Percentiles rank a stretch among this genome's conserved stretches.
Evolutionary conservation across 192 early-diverging fungal genomes (phyloP).

Genomic region (Tieghemiomyces parasiticus): DNA sequence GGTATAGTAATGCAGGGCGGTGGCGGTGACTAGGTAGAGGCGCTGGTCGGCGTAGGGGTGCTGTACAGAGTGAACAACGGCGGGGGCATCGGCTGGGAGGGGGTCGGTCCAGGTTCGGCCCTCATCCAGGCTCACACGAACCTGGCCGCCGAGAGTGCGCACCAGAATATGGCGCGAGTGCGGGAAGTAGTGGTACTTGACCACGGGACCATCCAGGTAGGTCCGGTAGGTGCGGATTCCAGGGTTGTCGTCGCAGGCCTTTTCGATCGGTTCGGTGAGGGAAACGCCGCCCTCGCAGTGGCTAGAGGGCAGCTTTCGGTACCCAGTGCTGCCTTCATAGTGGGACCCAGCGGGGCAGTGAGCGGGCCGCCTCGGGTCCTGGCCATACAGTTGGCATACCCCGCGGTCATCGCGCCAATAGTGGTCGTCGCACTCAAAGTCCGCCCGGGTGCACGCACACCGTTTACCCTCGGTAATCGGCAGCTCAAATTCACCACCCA

Average conservation of each 20-base stretch:
- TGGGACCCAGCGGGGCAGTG: constrained; percentile 45
- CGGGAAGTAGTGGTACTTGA: constrained; percentile 49
- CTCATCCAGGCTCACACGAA: constrained; percentile 45
- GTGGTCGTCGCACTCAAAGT: constrained; percentile 81
- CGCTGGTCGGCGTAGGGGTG: constrained; percentile 42
- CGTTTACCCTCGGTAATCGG: constrained; percentile 27
- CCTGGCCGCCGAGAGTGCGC: constrained; percentile 31
- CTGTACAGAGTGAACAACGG: constrained; percentile 36
- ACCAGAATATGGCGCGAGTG: constrained; percentile 35
- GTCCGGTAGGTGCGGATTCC: constrained; percentile 19
- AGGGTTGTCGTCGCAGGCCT: constrained; percentile 45
- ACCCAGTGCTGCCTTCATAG: constrained; percentile 67
- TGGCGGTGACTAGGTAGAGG: constrained; percentile 43
- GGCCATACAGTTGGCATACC: constrained; percentile 46
- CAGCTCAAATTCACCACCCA: constrained; percentile 46
- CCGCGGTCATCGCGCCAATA: constrained; percentile 61
- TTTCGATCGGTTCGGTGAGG: constrained; percentile 38
- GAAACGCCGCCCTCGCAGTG: constrained; percentile 64
- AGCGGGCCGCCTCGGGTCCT: constrained; percentile 59
- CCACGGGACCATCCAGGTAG: constrained; percentile 27
- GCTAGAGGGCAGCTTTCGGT: constrained; percentile 55
- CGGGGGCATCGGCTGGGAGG: constrained; percentile 14
- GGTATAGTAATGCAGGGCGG: constrained; percentile 34
- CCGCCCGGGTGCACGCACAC: constrained; percentile 60
- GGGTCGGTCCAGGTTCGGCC: constrained; percentile 43